These are phyloP conservation scores for Verticillium dahliae DNA, from an alignment of 2,329 filamentous ascomycete species.

Conservation along the genomic window DNA sequence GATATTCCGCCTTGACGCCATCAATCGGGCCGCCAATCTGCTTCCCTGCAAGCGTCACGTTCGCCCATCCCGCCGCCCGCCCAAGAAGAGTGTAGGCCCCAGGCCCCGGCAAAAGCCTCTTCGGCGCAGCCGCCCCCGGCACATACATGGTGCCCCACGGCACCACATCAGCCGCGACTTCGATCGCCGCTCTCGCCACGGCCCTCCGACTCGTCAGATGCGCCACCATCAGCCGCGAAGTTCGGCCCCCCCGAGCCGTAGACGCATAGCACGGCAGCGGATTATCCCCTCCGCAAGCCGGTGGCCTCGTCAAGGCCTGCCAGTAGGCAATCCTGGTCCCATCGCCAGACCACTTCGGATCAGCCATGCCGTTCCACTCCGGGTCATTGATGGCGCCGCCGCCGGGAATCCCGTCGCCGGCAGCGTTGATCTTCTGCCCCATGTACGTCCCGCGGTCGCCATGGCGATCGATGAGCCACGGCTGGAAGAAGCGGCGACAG, in stretches of 20 bases:
- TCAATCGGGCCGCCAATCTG: conserved; percentile 19
- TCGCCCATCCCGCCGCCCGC: conserved; percentile 8
- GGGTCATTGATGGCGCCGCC: conserved; percentile 28
- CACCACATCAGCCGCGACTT: not conserved
- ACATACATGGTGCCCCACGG: conserved; percentile 4
- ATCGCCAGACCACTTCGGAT: conserved; percentile 30
- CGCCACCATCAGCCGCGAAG: conserved; percentile 31
- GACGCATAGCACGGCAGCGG: conserved; percentile 29
- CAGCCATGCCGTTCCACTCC: conserved; percentile 35
- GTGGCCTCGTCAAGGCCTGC: conserved; percentile 25
- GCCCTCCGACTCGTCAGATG: conserved; percentile 23
- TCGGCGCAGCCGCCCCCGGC: conserved; percentile 1
- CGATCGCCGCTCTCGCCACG: conserved; percentile 11
- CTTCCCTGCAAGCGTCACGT: conserved; percentile 10
- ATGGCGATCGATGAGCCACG: conserved; percentile 29
- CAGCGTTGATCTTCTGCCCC: conserved; percentile 30
- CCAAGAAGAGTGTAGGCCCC: conserved; percentile 15
- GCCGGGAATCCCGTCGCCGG: conserved; percentile 7
- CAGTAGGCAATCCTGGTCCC: conserved; percentile 32
- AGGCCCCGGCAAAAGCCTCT: not conserved
- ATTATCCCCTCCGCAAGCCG: conserved; percentile 32
- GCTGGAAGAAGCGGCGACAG: conserved; percentile 32
- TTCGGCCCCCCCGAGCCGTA: conserved; percentile 26
- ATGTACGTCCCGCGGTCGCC: conserved; percentile 34
- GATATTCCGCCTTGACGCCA: conserved; percentile 16